Evolutionary conservation across 2,329 filamentous ascomycete species (phyloP), one percentile per base, ranked within the genome.

Genomic region (Cordyceps tenuipes): DNA sequence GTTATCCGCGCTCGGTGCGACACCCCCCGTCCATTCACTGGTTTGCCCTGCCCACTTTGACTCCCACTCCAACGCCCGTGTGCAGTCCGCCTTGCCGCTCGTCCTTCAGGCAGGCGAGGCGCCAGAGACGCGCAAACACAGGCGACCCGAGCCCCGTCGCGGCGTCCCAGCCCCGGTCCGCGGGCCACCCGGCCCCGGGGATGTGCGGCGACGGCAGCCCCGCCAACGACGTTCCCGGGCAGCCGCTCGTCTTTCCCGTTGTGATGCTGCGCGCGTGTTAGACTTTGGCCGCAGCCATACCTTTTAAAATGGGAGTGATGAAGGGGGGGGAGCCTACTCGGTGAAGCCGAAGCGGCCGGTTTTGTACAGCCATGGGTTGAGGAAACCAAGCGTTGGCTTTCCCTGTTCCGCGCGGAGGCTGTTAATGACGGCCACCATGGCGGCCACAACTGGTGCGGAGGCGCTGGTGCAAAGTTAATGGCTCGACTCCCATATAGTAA

Each of bases 381-480:
- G 69, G 66, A 85, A 86, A 1, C 84, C 83, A 65, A 87, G 71
- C 0, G 74, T 67, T 7, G 78, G 69, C 67, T 79, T 78, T 1
- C 82, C 81, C n/a, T 74, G 73, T 17, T 78, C 73, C 52, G 88
- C 71, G 36, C 85, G 76, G 23, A 82, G 79, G 62, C 85, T 82
- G 67, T 90, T 90, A 55, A 90, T 70, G 43, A 88, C 77, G 0
- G 82, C 78, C 53, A 90, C 73, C 63, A 90, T 78, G 15, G 79
- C 79, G 0, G 86, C 85, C 54, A 87, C 80, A 0, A 84, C 75
- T 0, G 88, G 88, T 0, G 82, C 74, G 2, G 86, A 80, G 0
- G 86, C 85, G 60, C 76, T 79, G 52, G 23, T 15, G 31, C 2
- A 10, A 10, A 47, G 10, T 61, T 10, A 65, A 60, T 61, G 23